Percentiles rank a stretch among this genome's conserved stretches.
Evolutionary conservation across 129 eudicot genomes (phyloP).

Genomic region (Tagetes patula): DNA sequence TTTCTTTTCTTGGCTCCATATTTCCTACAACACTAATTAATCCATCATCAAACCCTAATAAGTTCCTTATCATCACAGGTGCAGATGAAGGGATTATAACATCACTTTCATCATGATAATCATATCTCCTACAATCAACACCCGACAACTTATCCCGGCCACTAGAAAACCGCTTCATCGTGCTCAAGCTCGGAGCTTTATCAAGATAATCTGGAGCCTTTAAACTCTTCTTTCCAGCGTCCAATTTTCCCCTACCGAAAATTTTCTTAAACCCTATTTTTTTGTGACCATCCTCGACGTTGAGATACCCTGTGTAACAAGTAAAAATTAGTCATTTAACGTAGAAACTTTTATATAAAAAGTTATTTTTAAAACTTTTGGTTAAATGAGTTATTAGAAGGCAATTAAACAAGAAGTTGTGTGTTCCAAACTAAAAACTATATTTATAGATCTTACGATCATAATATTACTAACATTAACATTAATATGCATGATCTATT

Average conservation of each 20-base stretch:
- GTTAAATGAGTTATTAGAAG: no score
- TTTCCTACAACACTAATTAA: slow-evolving; percentile 31
- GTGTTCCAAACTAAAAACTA: no score
- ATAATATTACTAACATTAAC: no score
- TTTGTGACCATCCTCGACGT: not conserved
- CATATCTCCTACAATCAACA: slow-evolving; percentile 44
- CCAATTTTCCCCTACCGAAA: slow-evolving; percentile 11
- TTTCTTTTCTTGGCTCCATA: slow-evolving; percentile 69
- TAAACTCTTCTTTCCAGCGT: not conserved
- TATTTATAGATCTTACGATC: no score
- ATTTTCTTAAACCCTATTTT: slow-evolving; percentile 28
- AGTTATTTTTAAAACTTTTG: no score
- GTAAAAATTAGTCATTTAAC: no score
- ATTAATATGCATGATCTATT: no score
- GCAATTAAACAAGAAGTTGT: no score
- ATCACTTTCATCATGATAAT: slow-evolving; percentile 46
- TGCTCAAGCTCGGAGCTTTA: slow-evolving; percentile 44
- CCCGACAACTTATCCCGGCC: slow-evolving; percentile 45
- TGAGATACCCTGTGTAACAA: no score
- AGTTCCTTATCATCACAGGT: slow-evolving; percentile 49
- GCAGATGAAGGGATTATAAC: slow-evolving; percentile 54
- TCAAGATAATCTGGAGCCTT: slow-evolving; percentile 1
- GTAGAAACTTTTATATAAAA: no score
- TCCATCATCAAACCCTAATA: slow-evolving; percentile 32
- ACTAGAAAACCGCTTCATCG: slow-evolving; percentile 64